Conservation (phyloP, 805 yeast species). For the Ascoidea tarda region DNA sequence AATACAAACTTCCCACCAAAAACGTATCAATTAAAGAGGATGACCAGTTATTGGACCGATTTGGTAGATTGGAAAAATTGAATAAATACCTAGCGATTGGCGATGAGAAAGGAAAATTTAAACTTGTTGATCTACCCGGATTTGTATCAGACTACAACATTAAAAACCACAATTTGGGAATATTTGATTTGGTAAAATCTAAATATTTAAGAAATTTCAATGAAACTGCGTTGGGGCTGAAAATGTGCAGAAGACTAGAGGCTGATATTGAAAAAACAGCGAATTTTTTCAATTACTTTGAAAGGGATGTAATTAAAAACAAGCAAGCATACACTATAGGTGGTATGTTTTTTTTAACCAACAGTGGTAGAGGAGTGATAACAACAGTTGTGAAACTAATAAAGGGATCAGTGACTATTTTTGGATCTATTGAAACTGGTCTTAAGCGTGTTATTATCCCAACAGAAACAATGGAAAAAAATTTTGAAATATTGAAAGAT, state of each 20-base stretch:
- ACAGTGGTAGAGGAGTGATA: constrained; percentile 33
- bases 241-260: too few relatives aligned
- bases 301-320: constrained; percentile 11
- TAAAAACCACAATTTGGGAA: constrained; percentile 14
- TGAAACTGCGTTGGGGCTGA: too few relatives aligned
- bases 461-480: constrained; percentile 14
- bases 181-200: neutral
- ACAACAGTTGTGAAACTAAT: constrained; percentile 32
- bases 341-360: constrained; percentile 43
- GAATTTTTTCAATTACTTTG: too few relatives aligned
- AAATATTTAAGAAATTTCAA: too few relatives aligned
- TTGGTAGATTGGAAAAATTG: too few relatives aligned
- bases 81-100: too few relatives aligned
- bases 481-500: constrained; percentile 11
- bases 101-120: too few relatives aligned
- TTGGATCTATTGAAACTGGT: constrained; percentile 20
- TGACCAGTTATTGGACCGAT: too few relatives aligned
- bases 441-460: constrained; percentile 12
- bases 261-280: too few relatives aligned
- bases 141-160: constrained; percentile 5
- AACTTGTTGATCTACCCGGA: constrained; percentile 8
- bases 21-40: constrained; percentile 7
- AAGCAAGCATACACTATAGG: constrained; percentile 38
- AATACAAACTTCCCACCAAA: constrained; percentile 13
- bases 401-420: constrained; percentile 24